These are phyloP conservation scores for Ammopiptanthus mongolicus DNA, from an alignment of 306 rosid genomes.

Conservation along the genomic window DNA sequence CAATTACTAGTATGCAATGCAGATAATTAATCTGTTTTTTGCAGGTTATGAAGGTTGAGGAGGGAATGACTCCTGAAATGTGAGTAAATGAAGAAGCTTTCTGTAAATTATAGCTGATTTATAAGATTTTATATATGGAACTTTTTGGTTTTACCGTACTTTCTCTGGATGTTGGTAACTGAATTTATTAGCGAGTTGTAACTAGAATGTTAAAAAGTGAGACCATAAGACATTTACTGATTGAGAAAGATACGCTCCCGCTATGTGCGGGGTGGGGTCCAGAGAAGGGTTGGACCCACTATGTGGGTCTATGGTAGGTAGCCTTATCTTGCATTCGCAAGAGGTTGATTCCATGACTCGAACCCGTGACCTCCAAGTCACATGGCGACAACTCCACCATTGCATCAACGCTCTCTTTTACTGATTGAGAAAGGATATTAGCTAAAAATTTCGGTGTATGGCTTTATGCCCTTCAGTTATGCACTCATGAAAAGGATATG, in stretches of 20 bases:
- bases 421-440: background rate
- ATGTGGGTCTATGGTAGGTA: background rate
- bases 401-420: background rate
- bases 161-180: background rate
- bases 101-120: constrained; percentile 14
- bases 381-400: background rate
- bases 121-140: background rate
- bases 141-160: background rate
- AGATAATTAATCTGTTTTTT: background rate
- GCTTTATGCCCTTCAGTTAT: background rate
- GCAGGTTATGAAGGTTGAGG: constrained; percentile 92
- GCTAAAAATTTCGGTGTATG: background rate
- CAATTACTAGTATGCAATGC: constrained; percentile 2
- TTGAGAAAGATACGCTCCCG: background rate
- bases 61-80: constrained; percentile 96
- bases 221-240: background rate
- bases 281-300: background rate
- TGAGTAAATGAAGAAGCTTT: constrained; percentile 39
- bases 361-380: background rate
- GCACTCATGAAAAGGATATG: background rate
- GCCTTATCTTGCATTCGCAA: background rate
- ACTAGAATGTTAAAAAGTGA: constrained; percentile 3
- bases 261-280: background rate
- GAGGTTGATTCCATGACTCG: background rate
- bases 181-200: background rate